phyloP scores from a whole-genome alignment of 257 asterid genomes.

The Ilex aquifolium region DNA sequence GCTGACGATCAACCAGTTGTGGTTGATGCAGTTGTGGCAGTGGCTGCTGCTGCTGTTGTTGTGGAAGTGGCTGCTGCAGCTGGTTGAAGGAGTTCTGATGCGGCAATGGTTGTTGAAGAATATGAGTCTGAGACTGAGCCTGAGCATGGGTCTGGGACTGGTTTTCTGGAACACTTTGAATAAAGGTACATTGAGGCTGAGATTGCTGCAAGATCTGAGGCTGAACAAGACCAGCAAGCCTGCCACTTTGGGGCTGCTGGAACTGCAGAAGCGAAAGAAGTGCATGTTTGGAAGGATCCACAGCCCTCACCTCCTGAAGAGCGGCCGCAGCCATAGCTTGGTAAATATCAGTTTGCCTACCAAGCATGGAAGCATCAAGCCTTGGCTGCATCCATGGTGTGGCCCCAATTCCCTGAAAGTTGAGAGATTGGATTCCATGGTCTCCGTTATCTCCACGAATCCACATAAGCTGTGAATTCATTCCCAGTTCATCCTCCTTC shows the following conservation, averaged over 20 bases:
- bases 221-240: neutral
- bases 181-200: neutral
- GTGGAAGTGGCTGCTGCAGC: neutral
- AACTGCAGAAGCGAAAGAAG: neutral
- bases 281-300: neutral
- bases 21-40: neutral
- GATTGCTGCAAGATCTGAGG: neutral
- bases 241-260: neutral
- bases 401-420: conserved; percentile 60
- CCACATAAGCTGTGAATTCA: conserved; percentile 64
- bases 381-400: conserved; percentile 84
- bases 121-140: neutral
- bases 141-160: neutral
- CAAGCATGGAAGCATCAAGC: conserved; percentile 55
- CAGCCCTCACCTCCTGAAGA: conserved; percentile 44
- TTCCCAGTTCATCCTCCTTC: conserved; percentile 48
- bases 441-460: conserved; percentile 64
- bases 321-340: conserved; percentile 70
- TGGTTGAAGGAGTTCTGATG: neutral
- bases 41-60: neutral
- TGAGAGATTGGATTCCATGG: conserved; percentile 55
- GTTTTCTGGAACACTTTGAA: no score
- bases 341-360: conserved; percentile 71
- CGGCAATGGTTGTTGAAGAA: neutral
- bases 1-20: neutral